Evolutionary conservation across 805 yeast species (phyloP).

Genomic region (Priceomyces fermenticarens): DNA sequence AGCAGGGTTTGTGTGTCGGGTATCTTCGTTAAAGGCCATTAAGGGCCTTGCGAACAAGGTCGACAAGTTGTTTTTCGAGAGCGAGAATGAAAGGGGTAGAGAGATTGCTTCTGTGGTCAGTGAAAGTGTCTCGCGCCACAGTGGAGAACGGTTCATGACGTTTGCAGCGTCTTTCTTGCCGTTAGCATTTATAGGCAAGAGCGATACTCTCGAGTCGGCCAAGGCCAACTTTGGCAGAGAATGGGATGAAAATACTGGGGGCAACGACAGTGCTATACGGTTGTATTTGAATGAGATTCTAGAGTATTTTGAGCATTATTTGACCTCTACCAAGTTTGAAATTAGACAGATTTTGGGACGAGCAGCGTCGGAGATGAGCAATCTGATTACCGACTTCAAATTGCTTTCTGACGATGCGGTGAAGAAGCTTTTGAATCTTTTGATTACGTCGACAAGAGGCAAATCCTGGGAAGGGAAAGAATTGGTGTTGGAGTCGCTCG

Average conservation of each 20-base stretch:
- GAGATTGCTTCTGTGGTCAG: constrained; percentile 58
- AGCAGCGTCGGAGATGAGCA: constrained; percentile 59
- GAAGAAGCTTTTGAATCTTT: constrained; percentile 43
- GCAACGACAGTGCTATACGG: constrained; percentile 66
- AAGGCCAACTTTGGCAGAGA: constrained; percentile 51
- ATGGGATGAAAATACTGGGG: constrained; percentile 79
- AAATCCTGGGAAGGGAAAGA: constrained; percentile 91
- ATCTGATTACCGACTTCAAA: constrained; percentile 33
- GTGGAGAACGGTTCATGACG: constrained; percentile 63
- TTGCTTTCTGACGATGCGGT: constrained; percentile 18
- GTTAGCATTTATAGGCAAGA: constrained; percentile 71
- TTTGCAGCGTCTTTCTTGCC: constrained; percentile 71
- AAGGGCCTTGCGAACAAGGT: constrained; percentile 53
- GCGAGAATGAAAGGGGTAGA: constrained; percentile 46
- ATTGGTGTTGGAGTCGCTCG: constrained; percentile 64
- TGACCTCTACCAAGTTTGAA: constrained; percentile 56
- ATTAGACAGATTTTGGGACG: constrained; percentile 70
- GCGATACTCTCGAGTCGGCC: constrained; percentile 53
- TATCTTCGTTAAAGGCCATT: constrained; percentile 52
- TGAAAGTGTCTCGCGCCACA: constrained; percentile 63
- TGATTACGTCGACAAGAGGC: constrained; percentile 65
- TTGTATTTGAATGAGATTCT: constrained; percentile 71
- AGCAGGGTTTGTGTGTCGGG: constrained; percentile 72
- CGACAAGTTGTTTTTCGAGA: constrained; percentile 56
- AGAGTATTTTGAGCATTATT: constrained; percentile 43